These are phyloP conservation scores for Suhomyces chickasaworum DNA, from an alignment of 1,139 yeast genomes.

Conservation along the genomic window DNA sequence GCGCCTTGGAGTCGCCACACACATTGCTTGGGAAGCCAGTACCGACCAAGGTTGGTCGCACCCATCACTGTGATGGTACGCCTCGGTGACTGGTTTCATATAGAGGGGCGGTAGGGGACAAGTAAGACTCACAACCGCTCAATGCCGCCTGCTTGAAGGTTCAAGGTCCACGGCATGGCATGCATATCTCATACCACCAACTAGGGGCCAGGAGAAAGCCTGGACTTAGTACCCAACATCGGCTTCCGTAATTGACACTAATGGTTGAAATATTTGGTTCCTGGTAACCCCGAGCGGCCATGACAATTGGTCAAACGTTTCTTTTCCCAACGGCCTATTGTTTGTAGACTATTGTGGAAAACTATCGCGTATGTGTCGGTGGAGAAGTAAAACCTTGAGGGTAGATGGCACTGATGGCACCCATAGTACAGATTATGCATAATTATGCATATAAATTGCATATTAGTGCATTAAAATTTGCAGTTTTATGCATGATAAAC, in stretches of 20 bases:
- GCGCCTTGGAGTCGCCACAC: background rate
- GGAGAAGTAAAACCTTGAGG: background rate
- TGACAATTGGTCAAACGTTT: background rate
- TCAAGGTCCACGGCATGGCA: too few species aligned
- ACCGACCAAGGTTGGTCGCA: background rate
- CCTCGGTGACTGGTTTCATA: constrained; percentile 1
- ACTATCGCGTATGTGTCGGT: background rate
- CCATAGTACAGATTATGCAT: background rate
- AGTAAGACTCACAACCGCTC: background rate
- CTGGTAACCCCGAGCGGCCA: background rate
- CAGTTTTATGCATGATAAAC: background rate
- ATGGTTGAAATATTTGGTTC: background rate
- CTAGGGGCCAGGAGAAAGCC: too few species aligned
- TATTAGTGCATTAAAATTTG: background rate
- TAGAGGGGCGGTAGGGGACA: background rate
- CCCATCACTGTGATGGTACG: background rate
- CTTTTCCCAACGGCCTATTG: background rate
- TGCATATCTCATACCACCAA: too few species aligned
- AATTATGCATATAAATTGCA: background rate
- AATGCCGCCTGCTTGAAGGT: background rate
- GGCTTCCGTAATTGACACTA: background rate
- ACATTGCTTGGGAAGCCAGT: background rate
- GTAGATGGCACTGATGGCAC: background rate
- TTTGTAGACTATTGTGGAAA: background rate
- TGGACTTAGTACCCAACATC: background rate